Conservation (phyloP, 179 eudicot species). For the Corrigiola litoralis region DNA sequence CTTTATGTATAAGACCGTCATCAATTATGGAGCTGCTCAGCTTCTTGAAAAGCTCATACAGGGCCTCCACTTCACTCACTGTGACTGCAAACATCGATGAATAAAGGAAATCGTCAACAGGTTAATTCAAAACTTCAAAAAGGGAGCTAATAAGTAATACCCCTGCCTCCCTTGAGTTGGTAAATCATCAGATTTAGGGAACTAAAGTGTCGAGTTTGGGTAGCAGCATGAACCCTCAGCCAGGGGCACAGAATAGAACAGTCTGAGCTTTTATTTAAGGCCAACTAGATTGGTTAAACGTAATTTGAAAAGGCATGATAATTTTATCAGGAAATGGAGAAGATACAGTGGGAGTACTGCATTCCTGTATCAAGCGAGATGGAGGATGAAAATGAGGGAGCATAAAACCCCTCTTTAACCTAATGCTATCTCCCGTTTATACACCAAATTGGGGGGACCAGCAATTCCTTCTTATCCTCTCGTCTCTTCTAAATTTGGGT, state of each 20-base stretch:
- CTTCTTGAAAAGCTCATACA: conserved; percentile 68
- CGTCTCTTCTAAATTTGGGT: neutral
- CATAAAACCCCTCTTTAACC: neutral
- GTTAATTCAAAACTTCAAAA: neutral
- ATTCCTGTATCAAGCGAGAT: neutral
- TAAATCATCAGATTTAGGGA: neutral
- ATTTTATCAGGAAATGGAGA: too few species aligned
- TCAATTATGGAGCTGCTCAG: conserved; percentile 74
- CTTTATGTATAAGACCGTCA: conserved; percentile 91
- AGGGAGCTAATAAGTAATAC: neutral
- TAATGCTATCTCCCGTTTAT: neutral
- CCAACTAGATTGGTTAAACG: neutral
- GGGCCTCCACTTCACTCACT: conserved; percentile 87
- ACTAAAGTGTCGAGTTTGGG: neutral
- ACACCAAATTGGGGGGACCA: neutral
- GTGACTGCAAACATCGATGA: conserved; percentile 48
- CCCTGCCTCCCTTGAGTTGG: neutral
- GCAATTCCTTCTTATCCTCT: neutral
- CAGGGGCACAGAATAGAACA: neutral
- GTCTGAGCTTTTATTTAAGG: neutral
- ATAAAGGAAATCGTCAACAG: neutral
- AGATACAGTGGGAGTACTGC: neutral
- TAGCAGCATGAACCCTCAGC: neutral
- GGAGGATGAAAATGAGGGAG: neutral
- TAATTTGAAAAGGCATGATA: neutral